Conservation (phyloP, 1,139 yeast species). For the Cylindricascospora bacillispora region DNA sequence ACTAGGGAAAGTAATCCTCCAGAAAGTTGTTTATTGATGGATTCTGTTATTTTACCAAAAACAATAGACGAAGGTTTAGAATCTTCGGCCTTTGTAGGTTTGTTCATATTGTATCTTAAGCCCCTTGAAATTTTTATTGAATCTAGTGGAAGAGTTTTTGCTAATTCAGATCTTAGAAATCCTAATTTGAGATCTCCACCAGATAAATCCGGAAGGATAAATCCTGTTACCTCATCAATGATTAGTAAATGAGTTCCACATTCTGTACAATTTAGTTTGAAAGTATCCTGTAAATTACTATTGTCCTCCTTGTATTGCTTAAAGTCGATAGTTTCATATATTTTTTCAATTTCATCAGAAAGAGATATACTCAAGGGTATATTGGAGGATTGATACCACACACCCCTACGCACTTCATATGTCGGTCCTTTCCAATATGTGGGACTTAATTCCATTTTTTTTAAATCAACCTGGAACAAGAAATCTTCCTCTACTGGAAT, state of each 20-base stretch:
- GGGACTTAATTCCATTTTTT: conserved; percentile 44
- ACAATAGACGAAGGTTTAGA: not conserved
- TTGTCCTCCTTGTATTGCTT: conserved; percentile 20
- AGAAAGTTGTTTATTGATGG: not conserved
- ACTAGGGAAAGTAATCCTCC: not conserved
- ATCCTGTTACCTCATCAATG: conserved; percentile 27
- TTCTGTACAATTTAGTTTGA: conserved; percentile 3
- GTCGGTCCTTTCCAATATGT: conserved; percentile 85
- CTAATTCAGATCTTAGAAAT: conserved; percentile 19
- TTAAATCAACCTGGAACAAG: conserved; percentile 58
- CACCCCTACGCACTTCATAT: conserved; percentile 72
- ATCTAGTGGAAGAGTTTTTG: conserved; percentile 16
- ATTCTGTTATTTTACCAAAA: not conserved
- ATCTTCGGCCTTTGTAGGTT: not conserved
- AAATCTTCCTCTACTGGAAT: conserved; percentile 73
- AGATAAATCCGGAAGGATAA: conserved; percentile 26
- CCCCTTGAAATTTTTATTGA: conserved; percentile 16
- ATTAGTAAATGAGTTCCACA: conserved; percentile 23
- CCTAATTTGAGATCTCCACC: conserved; percentile 27
- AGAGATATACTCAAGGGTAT: conserved; percentile 43
- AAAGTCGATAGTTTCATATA: conserved; percentile 27
- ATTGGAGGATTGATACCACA: conserved; percentile 63
- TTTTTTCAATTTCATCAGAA: conserved; percentile 48
- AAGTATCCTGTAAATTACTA: conserved; percentile 3
- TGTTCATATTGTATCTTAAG: not conserved